A percentile compares a stretch with the other conserved stretches of the same genome.
Evolutionary conservation across 2,329 filamentous ascomycete species (phyloP).

Genomic region (Trichoderma breve): DNA sequence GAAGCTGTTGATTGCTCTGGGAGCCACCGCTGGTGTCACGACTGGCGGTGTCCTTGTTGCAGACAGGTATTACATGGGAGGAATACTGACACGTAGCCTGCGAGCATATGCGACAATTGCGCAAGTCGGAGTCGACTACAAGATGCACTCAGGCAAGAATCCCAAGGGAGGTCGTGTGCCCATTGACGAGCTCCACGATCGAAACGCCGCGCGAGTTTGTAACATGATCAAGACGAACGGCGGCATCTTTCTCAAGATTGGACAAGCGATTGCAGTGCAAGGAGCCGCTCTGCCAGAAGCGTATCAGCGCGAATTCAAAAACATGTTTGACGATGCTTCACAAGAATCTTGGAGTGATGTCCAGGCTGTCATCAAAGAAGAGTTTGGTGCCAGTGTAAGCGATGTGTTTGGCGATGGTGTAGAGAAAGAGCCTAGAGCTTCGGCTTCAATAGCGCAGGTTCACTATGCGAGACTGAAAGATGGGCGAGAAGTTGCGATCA

Average conservation of each 20-base stretch:
- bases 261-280: constrained; percentile 19
- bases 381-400: constrained; percentile 5
- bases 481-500: constrained; percentile 14
- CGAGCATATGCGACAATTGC: constrained; percentile 5
- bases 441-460: constrained; percentile 15
- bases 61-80: constrained; percentile 15
- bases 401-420: constrained; percentile 7
- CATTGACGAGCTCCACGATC: constrained; percentile 11
- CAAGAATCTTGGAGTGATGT: constrained; percentile 11
- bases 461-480: constrained; percentile 11
- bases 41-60: not conserved
- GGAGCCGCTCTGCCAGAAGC: constrained; percentile 9
- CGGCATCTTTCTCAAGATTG: constrained; percentile 17
- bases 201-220: not conserved
- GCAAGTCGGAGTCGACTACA: constrained; percentile 5
- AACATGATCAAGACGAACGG: constrained; percentile 17
- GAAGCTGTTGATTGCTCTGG: constrained; percentile 6
- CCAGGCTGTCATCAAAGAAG: constrained; percentile 12
- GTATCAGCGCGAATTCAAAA: constrained; percentile 17
- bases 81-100: constrained; percentile 7
- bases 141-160: constrained; percentile 17
- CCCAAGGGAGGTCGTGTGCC: not conserved
- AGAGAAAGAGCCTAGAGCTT: constrained; percentile 10
- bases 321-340: constrained; percentile 17
- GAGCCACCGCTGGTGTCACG: not conserved